Base-by-base conservation (phyloP, 2,329 filamentous ascomycete species). In the Colletotrichum sp. region DNA sequence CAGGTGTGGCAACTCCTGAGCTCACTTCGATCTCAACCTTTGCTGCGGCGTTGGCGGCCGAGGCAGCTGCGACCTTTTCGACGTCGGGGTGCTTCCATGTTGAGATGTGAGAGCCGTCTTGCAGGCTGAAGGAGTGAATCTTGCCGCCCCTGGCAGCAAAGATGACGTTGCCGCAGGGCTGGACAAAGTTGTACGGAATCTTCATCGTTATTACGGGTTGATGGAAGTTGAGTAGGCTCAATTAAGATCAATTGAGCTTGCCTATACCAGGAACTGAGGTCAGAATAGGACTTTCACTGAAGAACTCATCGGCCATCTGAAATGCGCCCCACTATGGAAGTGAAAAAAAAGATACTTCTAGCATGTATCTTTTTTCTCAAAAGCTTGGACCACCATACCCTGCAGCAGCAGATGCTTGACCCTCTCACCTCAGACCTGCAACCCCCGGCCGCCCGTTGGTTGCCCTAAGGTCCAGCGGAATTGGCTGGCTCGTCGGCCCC, bases 111-210 rank as follows among this genome's bases (percentile, higher is more conserved):
- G 86, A 84, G 36, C 92, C 91, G 77, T 91, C 88, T n/a, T 86
- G 81, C 8, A 93, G 85, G 80, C 88, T 88, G 82, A 95, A 93
- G 4, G 92, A 91, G 81, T 95, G 90, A 70, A 98, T 91, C 79
- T 89, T 91, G 64, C 93, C 90, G 16, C 95, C 95, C 77, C 93
- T 92, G 30, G 95, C 94, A 49, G 94, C 94, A 79, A 98, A 89
- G 22, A 98, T 84, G 25, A 94, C 84, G 79, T 89, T 83, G 62
- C 90, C 90, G 78, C 89, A 87, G 44, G 85, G 83, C 66, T 86
- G 86, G 63, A 95, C 84, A 79, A 91, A 90, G 80, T 94, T 93
- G 80, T 94, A 94, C n/a, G 93, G 93, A 73, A 90, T 82, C 77
- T 85, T 85, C 85, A 89, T 88, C n/a, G 79, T 82, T 59, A 67